Base-by-base conservation (phyloP, 2,329 filamentous ascomycete species). In the Fusarium sacchari region DNA sequence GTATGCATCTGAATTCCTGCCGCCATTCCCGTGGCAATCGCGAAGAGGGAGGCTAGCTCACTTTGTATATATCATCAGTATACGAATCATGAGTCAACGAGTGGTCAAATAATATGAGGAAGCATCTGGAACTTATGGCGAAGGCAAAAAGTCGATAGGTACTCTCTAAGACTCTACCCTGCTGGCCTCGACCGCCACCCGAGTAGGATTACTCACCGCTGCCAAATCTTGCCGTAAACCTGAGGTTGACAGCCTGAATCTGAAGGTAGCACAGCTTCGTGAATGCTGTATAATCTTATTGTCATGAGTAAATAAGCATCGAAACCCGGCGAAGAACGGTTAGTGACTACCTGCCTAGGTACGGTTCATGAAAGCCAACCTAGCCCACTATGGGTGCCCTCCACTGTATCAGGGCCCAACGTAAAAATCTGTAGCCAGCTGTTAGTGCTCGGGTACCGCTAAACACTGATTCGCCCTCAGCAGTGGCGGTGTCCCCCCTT, bases 381-480 rank as follows among this genome's bases (percentile, higher is more conserved):
- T 60, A 67, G 52, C 52, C 50, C 39, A 37, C 36, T 50, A 43
- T n/a, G 50, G 50, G 69, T 66, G 60, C 59, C 52, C 46, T 58
- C 70, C 53, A 71, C 68, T 65, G 68, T 77, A 78, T 76, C 76
- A 70, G 60, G 62, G 69, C 67, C 60, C 67, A 60, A 71, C 58
- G 60, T 64, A 70, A 65, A 69, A 66, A 65, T 64, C 57, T 47
- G 60, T 71, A 67, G 34, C 30, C 40, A 50, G 24, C 53, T 78
- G 78, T 80, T 79, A 79, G 75, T 74, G 74, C 71, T 71, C 62
- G 70, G 59, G 76, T 78, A 77, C 74, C 64, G 42, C 55, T 70
- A 56, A 62, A 46, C 68, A 72, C 52, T 70, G 63, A 72, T 68
- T 76, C 68, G 71, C 56, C 52, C 64, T 56, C 61, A 56, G 37